Conservation (phyloP, 768 basidiomycete species). For the Hebeloma cylindrosporum region DNA sequence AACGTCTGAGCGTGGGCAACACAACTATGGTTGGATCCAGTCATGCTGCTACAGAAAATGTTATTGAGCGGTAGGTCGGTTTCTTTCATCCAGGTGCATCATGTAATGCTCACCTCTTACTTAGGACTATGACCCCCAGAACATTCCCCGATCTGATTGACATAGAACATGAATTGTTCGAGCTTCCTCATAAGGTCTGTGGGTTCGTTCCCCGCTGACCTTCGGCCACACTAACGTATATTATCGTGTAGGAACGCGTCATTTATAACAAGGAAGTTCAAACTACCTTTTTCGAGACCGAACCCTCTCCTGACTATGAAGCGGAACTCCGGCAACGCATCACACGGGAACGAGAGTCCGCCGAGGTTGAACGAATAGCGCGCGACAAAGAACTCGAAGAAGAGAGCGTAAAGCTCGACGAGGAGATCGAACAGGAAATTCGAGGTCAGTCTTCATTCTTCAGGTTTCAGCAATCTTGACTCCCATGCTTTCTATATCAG, state of each 20-base stretch:
- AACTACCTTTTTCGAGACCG: slow-evolving; percentile 66
- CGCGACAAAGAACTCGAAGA: slow-evolving; percentile 81
- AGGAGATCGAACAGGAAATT: slow-evolving; percentile 85
- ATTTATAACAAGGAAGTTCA: slow-evolving; percentile 86
- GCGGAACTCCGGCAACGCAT: slow-evolving; percentile 77
- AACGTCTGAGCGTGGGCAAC: slow-evolving; percentile 36
- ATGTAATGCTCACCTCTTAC: slow-evolving; percentile 9
- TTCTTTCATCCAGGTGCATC: slow-evolving; percentile 1
- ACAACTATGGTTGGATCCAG: slow-evolving; percentile 46
- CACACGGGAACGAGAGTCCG: slow-evolving; percentile 59
- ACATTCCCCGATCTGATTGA: slow-evolving; percentile 81
- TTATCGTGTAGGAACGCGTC: slow-evolving; percentile 59
- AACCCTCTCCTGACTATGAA: slow-evolving; percentile 51
- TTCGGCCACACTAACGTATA: slow-evolving; percentile 2
- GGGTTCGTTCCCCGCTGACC: neutral
- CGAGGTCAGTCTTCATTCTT: slow-evolving; percentile 47
- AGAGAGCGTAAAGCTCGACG: slow-evolving; percentile 79
- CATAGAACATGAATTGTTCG: slow-evolving; percentile 86
- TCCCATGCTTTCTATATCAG: slow-evolving; percentile 39
- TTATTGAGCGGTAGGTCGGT: slow-evolving; percentile 61
- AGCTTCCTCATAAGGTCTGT: slow-evolving; percentile 80
- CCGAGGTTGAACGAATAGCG: slow-evolving; percentile 53
- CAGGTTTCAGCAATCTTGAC: neutral
- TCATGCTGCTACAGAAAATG: slow-evolving; percentile 63
- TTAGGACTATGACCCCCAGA: slow-evolving; percentile 63